A percentile compares a stretch with the other conserved stretches of the same genome.
Conservation (phyloP, 2,329 filamentous ascomycete genomes). For the Pyricularia sp. region DNA sequence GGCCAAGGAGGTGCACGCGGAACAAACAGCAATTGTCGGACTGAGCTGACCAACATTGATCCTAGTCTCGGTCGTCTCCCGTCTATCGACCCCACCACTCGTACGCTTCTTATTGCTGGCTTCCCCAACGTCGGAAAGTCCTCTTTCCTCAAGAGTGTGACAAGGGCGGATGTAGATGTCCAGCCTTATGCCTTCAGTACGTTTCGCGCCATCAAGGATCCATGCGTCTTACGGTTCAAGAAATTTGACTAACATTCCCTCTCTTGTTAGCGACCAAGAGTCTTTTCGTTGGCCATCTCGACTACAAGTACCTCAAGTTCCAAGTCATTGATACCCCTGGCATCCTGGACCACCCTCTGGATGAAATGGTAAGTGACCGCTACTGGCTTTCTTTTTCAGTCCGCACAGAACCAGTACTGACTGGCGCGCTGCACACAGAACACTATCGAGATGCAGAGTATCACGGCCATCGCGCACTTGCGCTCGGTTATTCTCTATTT, state of each 20-base stretch:
- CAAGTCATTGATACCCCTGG: constrained; percentile 91
- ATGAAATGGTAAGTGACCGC: constrained; percentile 63
- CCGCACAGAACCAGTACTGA: background rate
- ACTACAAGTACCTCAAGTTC: constrained; percentile 87
- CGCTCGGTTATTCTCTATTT: constrained; percentile 94
- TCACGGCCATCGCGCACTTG: constrained; percentile 94
- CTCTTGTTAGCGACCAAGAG: constrained; percentile 62
- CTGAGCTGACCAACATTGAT: background rate
- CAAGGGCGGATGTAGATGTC: constrained; percentile 89
- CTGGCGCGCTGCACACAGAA: constrained; percentile 33
- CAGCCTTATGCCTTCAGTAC: constrained; percentile 81
- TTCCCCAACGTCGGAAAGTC: constrained; percentile 98
- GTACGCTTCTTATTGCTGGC: constrained; percentile 91
- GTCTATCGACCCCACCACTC: constrained; percentile 95
- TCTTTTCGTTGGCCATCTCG: constrained; percentile 94
- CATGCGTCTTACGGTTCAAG: background rate
- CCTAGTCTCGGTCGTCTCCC: constrained; percentile 75
- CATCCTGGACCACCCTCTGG: constrained; percentile 92
- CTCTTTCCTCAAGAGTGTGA: constrained; percentile 87
- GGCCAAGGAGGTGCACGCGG: background rate
- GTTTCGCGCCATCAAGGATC: constrained; percentile 4
- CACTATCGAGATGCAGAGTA: constrained; percentile 98
- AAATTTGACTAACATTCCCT: constrained; percentile 28
- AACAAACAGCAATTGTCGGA: background rate
- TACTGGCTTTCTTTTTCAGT: background rate